Evolutionary conservation across 176 grass and related monocot species (phyloP).

Genomic region (Luzula sylvatica): DNA sequence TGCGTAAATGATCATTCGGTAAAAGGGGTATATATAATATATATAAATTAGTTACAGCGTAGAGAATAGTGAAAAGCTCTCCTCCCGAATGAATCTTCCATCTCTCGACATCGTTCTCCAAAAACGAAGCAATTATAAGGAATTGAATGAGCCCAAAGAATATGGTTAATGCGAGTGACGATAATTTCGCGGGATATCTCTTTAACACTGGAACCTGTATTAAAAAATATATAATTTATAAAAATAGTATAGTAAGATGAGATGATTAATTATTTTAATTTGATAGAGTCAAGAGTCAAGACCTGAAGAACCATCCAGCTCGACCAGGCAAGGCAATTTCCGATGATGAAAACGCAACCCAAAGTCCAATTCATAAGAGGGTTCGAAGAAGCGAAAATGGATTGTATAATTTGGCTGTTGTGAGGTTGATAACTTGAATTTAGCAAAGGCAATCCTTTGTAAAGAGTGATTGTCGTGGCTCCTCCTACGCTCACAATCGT

Average conservation of each 20-base stretch:
- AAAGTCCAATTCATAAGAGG: constrained; percentile 47
- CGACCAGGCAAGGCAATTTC: constrained; percentile 59
- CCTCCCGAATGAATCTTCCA: constrained; percentile 51
- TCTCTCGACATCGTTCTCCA: constrained; percentile 34
- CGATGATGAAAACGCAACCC: constrained; percentile 58
- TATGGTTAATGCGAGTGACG: constrained; percentile 33
- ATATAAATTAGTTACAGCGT: constrained; percentile 43
- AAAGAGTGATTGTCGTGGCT: constrained; percentile 54
- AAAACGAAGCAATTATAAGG: constrained; percentile 35
- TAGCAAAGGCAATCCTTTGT: constrained; percentile 53
- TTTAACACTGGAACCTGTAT: constrained; percentile 49
- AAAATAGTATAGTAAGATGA: not conserved
- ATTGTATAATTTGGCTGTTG: constrained; percentile 5
- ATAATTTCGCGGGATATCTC: constrained; percentile 53
- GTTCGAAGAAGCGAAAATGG: constrained; percentile 25
- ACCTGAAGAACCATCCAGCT: constrained; percentile 76
- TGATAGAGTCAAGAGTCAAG: constrained; percentile 2
- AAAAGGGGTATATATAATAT: not conserved
- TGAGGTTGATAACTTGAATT: constrained; percentile 18
- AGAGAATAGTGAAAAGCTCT: constrained; percentile 61
- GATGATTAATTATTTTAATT: not conserved
- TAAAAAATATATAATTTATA: not conserved
- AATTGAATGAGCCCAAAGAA: constrained; percentile 51
- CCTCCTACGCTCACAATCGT: constrained; percentile 52
- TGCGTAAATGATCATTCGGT: not conserved